Conservation (phyloP, 805 yeast genomes). For the Saccharomycopsis capsularis region DNA sequence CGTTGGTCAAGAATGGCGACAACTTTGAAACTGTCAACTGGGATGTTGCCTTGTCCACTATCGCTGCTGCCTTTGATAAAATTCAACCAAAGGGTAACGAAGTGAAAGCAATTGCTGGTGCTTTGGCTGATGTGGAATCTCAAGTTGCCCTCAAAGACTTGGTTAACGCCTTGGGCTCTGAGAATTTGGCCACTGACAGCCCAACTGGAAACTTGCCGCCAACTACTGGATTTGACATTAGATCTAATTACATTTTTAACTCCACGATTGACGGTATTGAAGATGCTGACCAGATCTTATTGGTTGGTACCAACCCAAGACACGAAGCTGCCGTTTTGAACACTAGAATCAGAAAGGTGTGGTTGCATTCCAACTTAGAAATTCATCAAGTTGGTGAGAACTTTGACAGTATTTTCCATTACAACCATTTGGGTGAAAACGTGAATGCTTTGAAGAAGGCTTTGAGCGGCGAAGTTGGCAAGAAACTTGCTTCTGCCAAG, state of each 20-base stretch:
- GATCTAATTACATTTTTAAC: constrained; percentile 77
- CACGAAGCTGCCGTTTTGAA: constrained; percentile 86
- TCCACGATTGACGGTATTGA: constrained; percentile 73
- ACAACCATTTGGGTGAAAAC: constrained; percentile 56
- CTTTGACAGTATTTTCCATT: constrained; percentile 70
- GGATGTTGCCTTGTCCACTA: constrained; percentile 75
- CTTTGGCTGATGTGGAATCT: constrained; percentile 75
- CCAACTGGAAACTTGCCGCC: constrained; percentile 48
- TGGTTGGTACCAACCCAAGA: constrained; percentile 83
- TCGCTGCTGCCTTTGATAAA: constrained; percentile 53
- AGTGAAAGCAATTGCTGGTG: constrained; percentile 76
- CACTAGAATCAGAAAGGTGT: constrained; percentile 73
- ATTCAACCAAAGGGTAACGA: constrained; percentile 59
- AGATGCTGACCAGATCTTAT: constrained; percentile 72
- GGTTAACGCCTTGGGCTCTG: constrained; percentile 70
- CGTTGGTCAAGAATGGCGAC: constrained; percentile 65
- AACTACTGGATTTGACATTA: constrained; percentile 63
- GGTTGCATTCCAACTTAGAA: constrained; percentile 61
- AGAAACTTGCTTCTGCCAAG: constrained; percentile 56
- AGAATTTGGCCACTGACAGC: constrained; percentile 69
- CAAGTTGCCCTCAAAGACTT: constrained; percentile 78
- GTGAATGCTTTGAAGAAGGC: constrained; percentile 53
- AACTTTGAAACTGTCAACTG: constrained; percentile 70
- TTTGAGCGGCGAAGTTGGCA: constrained; percentile 60
- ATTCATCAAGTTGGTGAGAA: constrained; percentile 67